Percentiles rank a stretch among this genome's conserved stretches.
phyloP scores from a whole-genome alignment of 306 rosid genomes.

The Citrullus colocynthis region DNA sequence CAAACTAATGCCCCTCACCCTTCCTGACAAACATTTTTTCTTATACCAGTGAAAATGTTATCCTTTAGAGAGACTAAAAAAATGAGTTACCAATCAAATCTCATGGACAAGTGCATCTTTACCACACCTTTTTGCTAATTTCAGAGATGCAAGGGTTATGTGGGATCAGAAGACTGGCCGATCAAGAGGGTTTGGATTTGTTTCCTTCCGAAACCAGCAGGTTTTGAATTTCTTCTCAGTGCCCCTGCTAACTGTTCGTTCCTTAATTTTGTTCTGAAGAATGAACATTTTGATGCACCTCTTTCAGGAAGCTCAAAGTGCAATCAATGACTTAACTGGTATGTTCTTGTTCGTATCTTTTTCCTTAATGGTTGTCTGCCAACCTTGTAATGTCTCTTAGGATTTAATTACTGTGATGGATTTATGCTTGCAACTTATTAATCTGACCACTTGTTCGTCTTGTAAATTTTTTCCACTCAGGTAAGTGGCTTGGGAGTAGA shows the following conservation, averaged over 20 bases:
- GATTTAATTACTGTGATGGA: background rate
- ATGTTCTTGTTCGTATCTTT: constrained; percentile 12
- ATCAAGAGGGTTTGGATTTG: constrained; percentile 97
- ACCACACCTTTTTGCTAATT: constrained; percentile 13
- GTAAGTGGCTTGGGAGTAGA: constrained; percentile 97
- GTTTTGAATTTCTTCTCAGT: constrained; percentile 19
- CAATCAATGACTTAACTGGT: constrained; percentile 95
- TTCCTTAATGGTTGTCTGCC: background rate
- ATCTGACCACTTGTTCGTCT: background rate
- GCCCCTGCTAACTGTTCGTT: background rate
- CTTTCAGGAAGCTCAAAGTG: constrained; percentile 81
- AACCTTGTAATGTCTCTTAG: background rate
- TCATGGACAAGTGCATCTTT: background rate
- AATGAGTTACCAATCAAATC: background rate
- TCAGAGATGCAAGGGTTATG: constrained; percentile 97
- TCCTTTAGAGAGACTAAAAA: background rate
- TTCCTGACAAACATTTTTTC: background rate
- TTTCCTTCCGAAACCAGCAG: constrained; percentile 88
- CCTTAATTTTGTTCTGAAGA: background rate
- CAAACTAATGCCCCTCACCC: background rate
- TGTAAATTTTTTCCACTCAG: constrained; percentile 18
- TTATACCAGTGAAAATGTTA: background rate
- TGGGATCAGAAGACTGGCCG: constrained; percentile 99
- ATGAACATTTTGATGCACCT: background rate
- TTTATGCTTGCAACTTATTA: background rate